These are phyloP conservation scores for Eimeria mitis DNA, from an alignment of 169 alveolate genomes.

Conservation along the genomic window DNA sequence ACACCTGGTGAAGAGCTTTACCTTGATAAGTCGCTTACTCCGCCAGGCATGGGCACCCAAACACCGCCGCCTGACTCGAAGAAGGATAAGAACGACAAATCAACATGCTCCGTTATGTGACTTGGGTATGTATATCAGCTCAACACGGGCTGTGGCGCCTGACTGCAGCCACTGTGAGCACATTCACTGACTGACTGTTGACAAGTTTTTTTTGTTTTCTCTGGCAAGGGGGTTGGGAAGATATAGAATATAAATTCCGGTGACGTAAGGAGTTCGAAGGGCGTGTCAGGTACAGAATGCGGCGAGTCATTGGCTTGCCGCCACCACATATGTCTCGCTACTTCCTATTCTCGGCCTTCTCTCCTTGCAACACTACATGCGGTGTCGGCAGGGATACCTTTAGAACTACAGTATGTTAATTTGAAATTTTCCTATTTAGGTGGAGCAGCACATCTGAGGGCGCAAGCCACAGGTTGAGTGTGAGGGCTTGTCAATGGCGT, in stretches of 20 bases:
- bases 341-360: not conserved
- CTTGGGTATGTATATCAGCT: not conserved
- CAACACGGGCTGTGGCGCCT: not conserved
- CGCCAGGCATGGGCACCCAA: conserved; percentile 61
- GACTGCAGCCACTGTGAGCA: not conserved
- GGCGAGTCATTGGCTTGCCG: not conserved
- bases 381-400: not conserved
- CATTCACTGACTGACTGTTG: not conserved
- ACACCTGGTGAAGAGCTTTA: conserved; percentile 51
- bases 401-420: not conserved
- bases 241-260: not conserved
- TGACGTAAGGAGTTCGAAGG: not conserved
- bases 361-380: not conserved
- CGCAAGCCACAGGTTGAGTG: not conserved
- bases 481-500: not conserved
- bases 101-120: conserved; percentile 52
- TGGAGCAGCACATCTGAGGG: not conserved
- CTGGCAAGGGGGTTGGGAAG: not conserved
- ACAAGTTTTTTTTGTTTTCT: not conserved
- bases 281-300: not conserved
- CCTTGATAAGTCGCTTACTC: conserved; percentile 68
- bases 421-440: not conserved
- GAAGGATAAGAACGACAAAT: conserved; percentile 13
- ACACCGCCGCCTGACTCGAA: conserved; percentile 19
- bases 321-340: not conserved